phyloP scores from a whole-genome alignment of 1,284 basidiomycete species.

The Papiliotrema terrestris region DNA sequence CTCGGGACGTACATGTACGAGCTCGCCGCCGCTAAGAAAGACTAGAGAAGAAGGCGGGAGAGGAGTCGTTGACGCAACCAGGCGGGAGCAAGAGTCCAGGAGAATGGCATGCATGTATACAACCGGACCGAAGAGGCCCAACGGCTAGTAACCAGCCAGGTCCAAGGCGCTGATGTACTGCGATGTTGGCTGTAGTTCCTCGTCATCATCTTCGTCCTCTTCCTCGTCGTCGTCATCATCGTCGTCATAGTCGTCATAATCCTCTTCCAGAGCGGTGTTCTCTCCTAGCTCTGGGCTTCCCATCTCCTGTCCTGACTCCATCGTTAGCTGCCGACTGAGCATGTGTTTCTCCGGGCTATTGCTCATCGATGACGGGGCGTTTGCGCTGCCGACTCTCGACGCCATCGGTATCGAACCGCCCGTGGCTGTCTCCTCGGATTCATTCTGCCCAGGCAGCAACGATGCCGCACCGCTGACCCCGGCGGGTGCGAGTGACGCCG shows the following conservation, averaged over 20 bases:
- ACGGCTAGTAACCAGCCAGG: slow-evolving; percentile 28
- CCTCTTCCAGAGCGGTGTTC: slow-evolving; percentile 18
- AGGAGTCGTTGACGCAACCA: neutral
- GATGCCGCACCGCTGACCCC: neutral
- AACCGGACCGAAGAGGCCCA: neutral
- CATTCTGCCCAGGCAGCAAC: neutral
- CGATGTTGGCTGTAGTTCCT: slow-evolving; percentile 31
- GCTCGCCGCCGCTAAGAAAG: slow-evolving; percentile 52
- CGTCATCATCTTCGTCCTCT: slow-evolving; percentile 37
- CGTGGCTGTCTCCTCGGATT: neutral
- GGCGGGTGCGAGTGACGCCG: neutral
- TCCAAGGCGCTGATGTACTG: slow-evolving; percentile 45
- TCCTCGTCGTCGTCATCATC: slow-evolving; percentile 40
- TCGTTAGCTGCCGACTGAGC: neutral
- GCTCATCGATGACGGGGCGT: neutral
- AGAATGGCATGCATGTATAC: neutral
- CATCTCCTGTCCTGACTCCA: neutral
- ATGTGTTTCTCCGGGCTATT: neutral
- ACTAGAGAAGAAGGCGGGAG: slow-evolving; percentile 1
- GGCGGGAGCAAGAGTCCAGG: neutral
- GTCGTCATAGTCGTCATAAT: slow-evolving; percentile 29
- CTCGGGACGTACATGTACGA: slow-evolving; percentile 82
- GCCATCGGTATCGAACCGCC: neutral
- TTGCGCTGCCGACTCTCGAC: neutral
- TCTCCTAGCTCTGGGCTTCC: neutral